Base-by-base conservation (phyloP, 345 rosid species). In the Crucihimalaya himalaica region DNA sequence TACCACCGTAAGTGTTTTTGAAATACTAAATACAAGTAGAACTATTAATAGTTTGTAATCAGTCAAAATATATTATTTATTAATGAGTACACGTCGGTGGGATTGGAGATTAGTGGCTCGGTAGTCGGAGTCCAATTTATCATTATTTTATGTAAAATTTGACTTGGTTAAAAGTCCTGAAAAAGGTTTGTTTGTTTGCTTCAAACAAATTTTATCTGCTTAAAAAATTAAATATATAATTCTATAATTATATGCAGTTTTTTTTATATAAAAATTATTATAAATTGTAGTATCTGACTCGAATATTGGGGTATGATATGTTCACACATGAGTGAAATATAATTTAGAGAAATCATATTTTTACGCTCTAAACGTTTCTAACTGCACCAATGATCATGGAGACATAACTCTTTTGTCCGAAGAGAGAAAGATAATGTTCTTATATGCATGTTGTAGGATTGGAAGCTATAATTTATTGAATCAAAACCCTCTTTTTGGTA, bases 361-460 rank as follows among this genome's bases (percentile, higher is more conserved):
- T 29, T 9, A 51, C 6, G 18, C 28, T 25, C 34, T 52, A 27
- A 52, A 25, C 9, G 57, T 25, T 52, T 25, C 57, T 52, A 25
- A 23, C 4, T 51, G 56, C 56, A 51, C 56, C 56, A 51, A 51
- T 51, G 31, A 51, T 25, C 56, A 51, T 59, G 47, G 21, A 53
- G 8, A 18, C 25, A 25, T 35, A n/a, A 15, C 13, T 21, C 2
- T n/a, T 19, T 28, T 39, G 2, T 37, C 2, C 0, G 18, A 23
- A 19, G 9, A 12, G 27, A 5, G 51, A 11, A 54, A 54, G 32
- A 69, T 68, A 54, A 69, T 56, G 73, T 18, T 43, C 19, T 43
- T 1, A 69, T 56, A 47, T 71, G 39, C 75, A 47, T 48, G 50
- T 47, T 71, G 75, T 43, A 58, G 31, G 21, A 19, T 31, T 31